Base-by-base conservation (phyloP, 1,139 yeast genomes). In the Suhomyces bolitotheri region DNA sequence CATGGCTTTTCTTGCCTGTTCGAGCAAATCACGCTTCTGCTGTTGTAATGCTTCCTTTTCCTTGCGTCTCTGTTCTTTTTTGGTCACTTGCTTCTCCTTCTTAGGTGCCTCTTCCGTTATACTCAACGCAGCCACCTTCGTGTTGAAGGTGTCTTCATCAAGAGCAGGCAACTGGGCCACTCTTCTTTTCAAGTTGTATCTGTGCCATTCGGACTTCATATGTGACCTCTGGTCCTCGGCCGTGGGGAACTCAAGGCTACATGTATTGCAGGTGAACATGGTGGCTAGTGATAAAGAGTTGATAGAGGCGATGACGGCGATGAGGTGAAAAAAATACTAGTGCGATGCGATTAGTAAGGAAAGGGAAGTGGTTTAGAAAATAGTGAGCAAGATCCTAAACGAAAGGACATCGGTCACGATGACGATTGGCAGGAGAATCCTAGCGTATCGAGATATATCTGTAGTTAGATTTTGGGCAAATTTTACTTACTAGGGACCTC, bases 161-260 rank as follows among this genome's bases (percentile, higher is more conserved):
- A 78, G 71, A 5, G 80, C 63, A 5, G 82, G 82, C 41, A 78
- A 61, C 45, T 71, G 72, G 2, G 82, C 80, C 15, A 77, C 82
- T 53, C 81, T 65, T 62, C 83, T 67, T 44, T 78, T 78, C 49
- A 78, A 64, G 48, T 78, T 78, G 53, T 78, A 78, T 46, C 82
- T 64, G 60, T 84, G 94, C 94, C 94, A 84, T 42, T 83, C 94
- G 3, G 85, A 69, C 53, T 73, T 64, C 80, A 80, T 73, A 52
- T 71, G 77, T 26, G 52, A 50, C 27, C 76, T 55, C 49, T 71
- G 77, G 46, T 62, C 65, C 36, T 56, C 64, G 3, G 74, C 64
- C 22, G 61, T 54, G 25, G 64, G 59, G 43, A 71, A 71, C 40
- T 59, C 64, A 42, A 71, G 62, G 37, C 56, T 60, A 52, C 76